phyloP scores from a whole-genome alignment of 164 flowering plant species.

The Liquidambar formosana region DNA sequence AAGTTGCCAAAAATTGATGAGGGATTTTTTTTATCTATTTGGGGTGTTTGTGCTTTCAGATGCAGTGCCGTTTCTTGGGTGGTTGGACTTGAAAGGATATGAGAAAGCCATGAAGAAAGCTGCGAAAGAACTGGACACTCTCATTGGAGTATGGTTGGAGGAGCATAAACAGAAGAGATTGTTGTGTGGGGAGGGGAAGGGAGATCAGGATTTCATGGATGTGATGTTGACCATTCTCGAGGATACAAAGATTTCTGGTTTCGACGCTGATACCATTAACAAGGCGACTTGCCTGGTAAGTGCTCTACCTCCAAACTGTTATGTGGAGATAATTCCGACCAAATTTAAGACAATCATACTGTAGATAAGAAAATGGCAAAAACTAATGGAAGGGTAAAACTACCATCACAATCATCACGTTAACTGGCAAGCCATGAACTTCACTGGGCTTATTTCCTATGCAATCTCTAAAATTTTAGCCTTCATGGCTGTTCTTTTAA shows the following conservation, averaged over 20 bases:
- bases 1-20: not conserved
- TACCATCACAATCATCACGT: too few species aligned
- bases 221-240: slow-evolving; percentile 21
- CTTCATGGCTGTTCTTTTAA: too few species aligned
- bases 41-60: slow-evolving; percentile 20
- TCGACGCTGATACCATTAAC: slow-evolving; percentile 22
- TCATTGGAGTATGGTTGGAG: slow-evolving; percentile 19
- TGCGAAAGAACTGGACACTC: slow-evolving; percentile 13
- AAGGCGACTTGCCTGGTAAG: slow-evolving; percentile 28
- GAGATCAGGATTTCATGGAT: slow-evolving; percentile 35
- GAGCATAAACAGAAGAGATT: slow-evolving; percentile 14
- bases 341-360: too few species aligned
- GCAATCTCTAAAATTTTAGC: too few species aligned
- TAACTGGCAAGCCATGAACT: too few species aligned
- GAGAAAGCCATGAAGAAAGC: slow-evolving; percentile 32
- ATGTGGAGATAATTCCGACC: too few species aligned
- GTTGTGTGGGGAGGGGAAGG: slow-evolving; percentile 1
- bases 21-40: slow-evolving; percentile 7
- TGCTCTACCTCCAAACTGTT: not conserved
- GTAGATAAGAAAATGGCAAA: too few species aligned
- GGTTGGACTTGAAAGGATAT: slow-evolving; percentile 34
- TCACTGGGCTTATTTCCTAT: too few species aligned
- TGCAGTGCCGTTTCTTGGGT: slow-evolving; percentile 28
- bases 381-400: too few species aligned
- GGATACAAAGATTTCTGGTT: slow-evolving; percentile 5